These are phyloP conservation scores for Bimuria novae-zelandiae DNA, from an alignment of 2,329 filamentous ascomycete species.

Conservation along the genomic window DNA sequence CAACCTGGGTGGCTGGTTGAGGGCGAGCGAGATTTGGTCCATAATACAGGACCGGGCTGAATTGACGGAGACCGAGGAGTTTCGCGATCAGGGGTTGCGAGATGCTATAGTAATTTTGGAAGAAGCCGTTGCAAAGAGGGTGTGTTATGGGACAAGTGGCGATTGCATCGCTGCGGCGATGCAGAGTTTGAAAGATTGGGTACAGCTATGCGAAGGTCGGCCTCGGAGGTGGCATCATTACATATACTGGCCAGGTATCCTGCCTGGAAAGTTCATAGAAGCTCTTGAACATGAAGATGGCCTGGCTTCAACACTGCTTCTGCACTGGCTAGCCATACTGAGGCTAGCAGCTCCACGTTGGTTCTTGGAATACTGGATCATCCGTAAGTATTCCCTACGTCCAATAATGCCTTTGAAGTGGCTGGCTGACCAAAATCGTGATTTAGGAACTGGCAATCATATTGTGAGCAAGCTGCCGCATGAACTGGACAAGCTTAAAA, in stretches of 20 bases:
- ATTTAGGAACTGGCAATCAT: neutral
- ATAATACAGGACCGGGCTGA: neutral
- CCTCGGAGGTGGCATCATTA: slow-evolving; percentile 4
- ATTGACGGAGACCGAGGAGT: neutral
- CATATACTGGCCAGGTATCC: neutral
- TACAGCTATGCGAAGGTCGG: neutral
- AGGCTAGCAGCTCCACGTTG: neutral
- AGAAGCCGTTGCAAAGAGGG: neutral
- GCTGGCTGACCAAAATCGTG: no score
- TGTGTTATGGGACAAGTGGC: neutral
- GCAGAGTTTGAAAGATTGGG: slow-evolving; percentile 1
- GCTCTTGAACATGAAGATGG: neutral
- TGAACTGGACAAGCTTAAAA: neutral
- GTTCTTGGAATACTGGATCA: slow-evolving; percentile 6
- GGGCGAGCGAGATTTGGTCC: neutral
- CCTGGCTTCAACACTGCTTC: neutral
- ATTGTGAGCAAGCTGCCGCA: neutral
- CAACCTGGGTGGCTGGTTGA: neutral
- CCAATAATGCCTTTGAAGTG: no score
- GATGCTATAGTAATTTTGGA: neutral
- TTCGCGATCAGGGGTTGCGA: neutral
- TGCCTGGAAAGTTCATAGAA: neutral
- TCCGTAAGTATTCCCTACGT: neutral
- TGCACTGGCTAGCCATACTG: slow-evolving; percentile 6
- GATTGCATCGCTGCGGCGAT: neutral